These are phyloP conservation scores for Candida pseudocylindracea DNA, from an alignment of 1,139 yeast genomes.

Conservation along the genomic window DNA sequence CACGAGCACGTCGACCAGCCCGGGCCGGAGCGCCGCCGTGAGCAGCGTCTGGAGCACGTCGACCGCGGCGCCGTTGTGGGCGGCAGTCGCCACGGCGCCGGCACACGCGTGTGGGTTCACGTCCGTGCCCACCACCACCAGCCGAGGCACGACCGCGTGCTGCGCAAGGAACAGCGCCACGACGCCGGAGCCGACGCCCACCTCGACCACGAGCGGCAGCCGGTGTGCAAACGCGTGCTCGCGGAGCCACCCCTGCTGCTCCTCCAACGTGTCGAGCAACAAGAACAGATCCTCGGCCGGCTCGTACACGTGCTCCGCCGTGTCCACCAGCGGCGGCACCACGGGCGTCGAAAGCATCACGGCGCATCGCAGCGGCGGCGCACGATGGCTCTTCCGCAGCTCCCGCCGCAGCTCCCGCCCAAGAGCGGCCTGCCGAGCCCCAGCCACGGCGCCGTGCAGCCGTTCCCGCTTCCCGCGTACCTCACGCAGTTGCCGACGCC, in stretches of 20 bases:
- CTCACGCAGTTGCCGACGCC: no score
- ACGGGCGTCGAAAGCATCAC: no score
- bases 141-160: constrained; percentile 22
- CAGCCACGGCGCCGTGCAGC: no score
- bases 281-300: constrained; percentile 87
- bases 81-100: constrained; percentile 13
- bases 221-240: neutral
- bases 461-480: no score
- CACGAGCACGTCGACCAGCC: constrained; percentile 41
- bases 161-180: constrained; percentile 52
- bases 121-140: constrained; percentile 44
- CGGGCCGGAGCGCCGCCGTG: constrained; percentile 20
- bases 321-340: constrained; percentile 10
- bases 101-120: constrained; percentile 61
- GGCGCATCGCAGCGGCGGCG: no score
- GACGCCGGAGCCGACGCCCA: constrained; percentile 86
- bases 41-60: constrained; percentile 43
- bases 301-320: constrained; percentile 45
- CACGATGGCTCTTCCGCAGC: no score
- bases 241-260: constrained; percentile 18
- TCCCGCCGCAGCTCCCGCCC: no score
- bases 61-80: constrained; percentile 19
- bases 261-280: constrained; percentile 58
- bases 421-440: no score
- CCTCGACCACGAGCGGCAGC: constrained; percentile 34